Percentiles rank a stretch among this genome's conserved stretches.
Conservation (phyloP, 768 basidiomycete genomes). For the Hericium erinaceus region DNA sequence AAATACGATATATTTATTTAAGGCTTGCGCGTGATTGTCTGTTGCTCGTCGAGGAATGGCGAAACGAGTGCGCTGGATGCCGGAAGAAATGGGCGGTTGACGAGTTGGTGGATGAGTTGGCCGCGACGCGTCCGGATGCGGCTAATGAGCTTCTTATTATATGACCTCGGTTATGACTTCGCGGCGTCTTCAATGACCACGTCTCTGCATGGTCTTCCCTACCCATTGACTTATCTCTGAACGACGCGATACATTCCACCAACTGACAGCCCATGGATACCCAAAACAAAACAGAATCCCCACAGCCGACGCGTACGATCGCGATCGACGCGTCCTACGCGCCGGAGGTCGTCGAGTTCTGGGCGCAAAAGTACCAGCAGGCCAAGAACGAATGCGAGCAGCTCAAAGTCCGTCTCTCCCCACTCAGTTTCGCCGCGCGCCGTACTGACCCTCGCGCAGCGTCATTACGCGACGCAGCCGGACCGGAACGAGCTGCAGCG, state of each 20-base stretch:
- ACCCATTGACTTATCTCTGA: too few species aligned
- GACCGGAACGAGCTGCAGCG: background rate
- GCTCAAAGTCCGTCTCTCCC: slow-evolving; percentile 2
- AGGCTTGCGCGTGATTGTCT: background rate
- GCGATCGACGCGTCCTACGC: slow-evolving; percentile 7
- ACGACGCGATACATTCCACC: too few species aligned
- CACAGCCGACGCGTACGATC: background rate
- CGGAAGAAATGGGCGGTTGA: too few species aligned
- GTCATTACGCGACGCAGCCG: background rate
- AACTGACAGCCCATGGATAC: too few species aligned
- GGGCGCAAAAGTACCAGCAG: slow-evolving; percentile 10
- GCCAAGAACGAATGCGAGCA: slow-evolving; percentile 7
- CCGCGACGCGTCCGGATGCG: too few species aligned
- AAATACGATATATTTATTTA: background rate
- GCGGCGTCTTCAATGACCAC: too few species aligned
- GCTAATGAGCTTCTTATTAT: too few species aligned
- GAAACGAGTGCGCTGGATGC: too few species aligned
- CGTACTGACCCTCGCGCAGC: background rate
- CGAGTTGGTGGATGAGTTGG: too few species aligned
- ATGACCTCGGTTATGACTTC: too few species aligned
- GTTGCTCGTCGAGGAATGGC: background rate
- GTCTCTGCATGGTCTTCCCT: too few species aligned
- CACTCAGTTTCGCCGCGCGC: background rate
- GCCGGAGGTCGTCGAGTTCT: slow-evolving; percentile 11
- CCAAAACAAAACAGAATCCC: background rate